Evolutionary conservation across 805 yeast species (phyloP).

Genomic region (Suhomyces xylopsoci): DNA sequence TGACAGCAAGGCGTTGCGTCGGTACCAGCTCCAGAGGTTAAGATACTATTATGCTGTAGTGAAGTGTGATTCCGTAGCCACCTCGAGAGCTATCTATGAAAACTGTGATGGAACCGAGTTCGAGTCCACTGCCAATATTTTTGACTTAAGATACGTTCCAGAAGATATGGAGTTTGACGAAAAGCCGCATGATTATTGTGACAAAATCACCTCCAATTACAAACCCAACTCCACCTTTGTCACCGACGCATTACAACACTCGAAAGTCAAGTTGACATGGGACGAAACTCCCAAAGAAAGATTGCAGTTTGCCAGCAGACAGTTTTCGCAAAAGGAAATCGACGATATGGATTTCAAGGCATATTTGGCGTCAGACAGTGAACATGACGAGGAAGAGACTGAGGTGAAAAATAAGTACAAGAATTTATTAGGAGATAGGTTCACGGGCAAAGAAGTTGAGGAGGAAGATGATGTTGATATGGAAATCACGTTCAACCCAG

Average conservation of each 20-base stretch:
- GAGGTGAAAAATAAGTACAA: constrained; percentile 55
- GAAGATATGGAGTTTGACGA: constrained; percentile 84
- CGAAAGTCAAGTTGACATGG: constrained; percentile 96
- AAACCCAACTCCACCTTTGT: constrained; percentile 73
- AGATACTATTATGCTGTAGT: constrained; percentile 93
- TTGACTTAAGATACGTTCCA: constrained; percentile 90
- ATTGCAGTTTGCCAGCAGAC: constrained; percentile 66
- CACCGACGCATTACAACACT: constrained; percentile 94
- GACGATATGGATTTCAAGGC: constrained; percentile 92
- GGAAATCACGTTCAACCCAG: constrained; percentile 96
- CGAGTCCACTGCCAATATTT: constrained; percentile 91
- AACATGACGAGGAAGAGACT: constrained; percentile 44
- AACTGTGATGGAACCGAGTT: constrained; percentile 94
- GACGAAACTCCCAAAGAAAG: constrained; percentile 97
- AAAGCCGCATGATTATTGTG: constrained; percentile 70
- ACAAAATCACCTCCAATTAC: constrained; percentile 69
- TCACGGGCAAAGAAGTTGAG: constrained; percentile 23
- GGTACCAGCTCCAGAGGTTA: constrained; percentile 88
- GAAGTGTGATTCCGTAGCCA: constrained; percentile 66
- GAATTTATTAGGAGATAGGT: constrained; percentile 49
- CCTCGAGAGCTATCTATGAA: constrained; percentile 75
- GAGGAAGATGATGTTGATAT: constrained; percentile 70
- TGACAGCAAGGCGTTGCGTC: constrained; percentile 77
- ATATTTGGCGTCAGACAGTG: constrained; percentile 78
- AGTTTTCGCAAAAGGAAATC: constrained; percentile 83